Conservation (phyloP, 164 flowering plant genomes). For the Sedum album region DNA sequence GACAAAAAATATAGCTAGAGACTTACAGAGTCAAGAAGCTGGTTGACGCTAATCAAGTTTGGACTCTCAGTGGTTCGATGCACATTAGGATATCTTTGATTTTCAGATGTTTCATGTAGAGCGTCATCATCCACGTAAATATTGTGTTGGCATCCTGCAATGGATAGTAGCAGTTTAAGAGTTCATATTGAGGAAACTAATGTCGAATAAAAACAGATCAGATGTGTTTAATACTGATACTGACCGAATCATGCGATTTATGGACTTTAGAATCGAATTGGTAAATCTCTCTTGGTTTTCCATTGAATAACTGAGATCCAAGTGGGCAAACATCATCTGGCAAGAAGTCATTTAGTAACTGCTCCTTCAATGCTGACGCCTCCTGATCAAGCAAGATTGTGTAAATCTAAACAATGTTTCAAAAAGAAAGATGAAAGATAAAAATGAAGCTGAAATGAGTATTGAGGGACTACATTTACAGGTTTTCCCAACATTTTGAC, state of each 20-base stretch:
- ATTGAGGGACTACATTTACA: slow-evolving; percentile 27
- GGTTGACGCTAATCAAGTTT: slow-evolving; percentile 71
- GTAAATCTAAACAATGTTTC: neutral
- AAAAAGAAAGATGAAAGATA: neutral
- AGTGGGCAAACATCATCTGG: slow-evolving; percentile 87
- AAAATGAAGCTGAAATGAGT: neutral
- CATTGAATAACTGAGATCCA: slow-evolving; percentile 45
- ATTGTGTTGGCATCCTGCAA: slow-evolving; percentile 2
- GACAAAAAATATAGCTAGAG: neutral
- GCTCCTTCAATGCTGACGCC: slow-evolving; percentile 35
- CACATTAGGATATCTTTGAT: slow-evolving; percentile 24
- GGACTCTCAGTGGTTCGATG: slow-evolving; percentile 22
- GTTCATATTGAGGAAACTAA: neutral
- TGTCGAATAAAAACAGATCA: neutral
- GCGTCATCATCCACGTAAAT: slow-evolving; percentile 44
- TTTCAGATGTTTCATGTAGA: slow-evolving; percentile 34
- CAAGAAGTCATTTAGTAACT: slow-evolving; percentile 57
- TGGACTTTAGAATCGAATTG: slow-evolving; percentile 21
- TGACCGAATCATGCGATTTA: slow-evolving; percentile 17
- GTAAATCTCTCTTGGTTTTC: slow-evolving; percentile 24
- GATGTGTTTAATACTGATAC: neutral
- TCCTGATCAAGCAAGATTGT: slow-evolving; percentile 16
- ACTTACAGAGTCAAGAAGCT: slow-evolving; percentile 88
- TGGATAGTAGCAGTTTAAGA: neutral
- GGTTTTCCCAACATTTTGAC: slow-evolving; percentile 49